Base-by-base conservation (phyloP, 352 stramenopile species). In the Globisporangium yorkense region DNA sequence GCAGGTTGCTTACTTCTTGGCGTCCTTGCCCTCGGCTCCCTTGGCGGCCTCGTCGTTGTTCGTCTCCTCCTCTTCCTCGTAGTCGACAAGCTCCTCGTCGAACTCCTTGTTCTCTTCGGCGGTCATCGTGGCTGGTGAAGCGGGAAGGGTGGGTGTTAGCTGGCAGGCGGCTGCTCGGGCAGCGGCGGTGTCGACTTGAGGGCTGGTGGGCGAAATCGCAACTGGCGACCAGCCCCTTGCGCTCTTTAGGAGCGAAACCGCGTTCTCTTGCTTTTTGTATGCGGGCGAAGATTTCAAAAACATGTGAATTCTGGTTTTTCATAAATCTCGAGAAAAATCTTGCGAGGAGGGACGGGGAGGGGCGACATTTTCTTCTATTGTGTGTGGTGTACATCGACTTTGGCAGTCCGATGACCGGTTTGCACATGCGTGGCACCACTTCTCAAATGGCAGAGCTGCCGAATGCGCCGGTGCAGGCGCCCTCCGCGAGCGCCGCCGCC, bases 21-120 rank as follows among this genome's bases (percentile, higher is more conserved):
- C 82, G 70, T 95, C 85, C 65, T 92, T 93, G 57, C 77, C 80
- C 63, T 93, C 83, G 57, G 75, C 80, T 60, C 57, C 71, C 76
- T 93, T 93, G 68, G 73, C 75, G 56, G 61, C 75, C 59, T 85
- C 78, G 57, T 72, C 76, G 56, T 72, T 75, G 56, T 69, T 92
- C 66, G 72, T 85, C 72, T 93, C 85, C 64, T 93, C 85, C 61
- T 95, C 85, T 61, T 92, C 83, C 68, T 92, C 85, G 72, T 95
- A 95, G 76, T 95, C 85, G 63, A 95, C 81, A 50, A 95, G 65
- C 65, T 95, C 85, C 65, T 95, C 85, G 66, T 92, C 85, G 61
- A 90, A 89, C 68, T 92, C 82, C 70, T 95, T 93, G 77, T 90
- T 95, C 61, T 92, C 84, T 67, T 94, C 84, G 47, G 67, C 73